Percentiles rank a stretch among this genome's conserved stretches.
Evolutionary conservation across 108 stramenopile genomes (phyloP).

Genomic region (Schizochytrium sp.): DNA sequence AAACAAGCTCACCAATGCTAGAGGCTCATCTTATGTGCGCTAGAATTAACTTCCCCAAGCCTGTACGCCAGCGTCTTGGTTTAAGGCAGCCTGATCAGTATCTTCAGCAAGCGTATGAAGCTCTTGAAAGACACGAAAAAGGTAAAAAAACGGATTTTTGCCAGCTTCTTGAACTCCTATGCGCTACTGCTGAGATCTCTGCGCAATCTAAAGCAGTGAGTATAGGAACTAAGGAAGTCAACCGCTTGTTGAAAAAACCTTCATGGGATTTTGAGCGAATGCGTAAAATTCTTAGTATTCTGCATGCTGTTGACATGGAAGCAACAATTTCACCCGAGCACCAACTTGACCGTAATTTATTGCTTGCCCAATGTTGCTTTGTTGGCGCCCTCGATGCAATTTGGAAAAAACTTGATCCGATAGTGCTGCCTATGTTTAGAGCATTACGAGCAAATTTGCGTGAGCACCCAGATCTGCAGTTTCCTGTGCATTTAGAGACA

Average conservation of each 20-base stretch:
- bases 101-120: conserved; percentile 22
- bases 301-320: conserved; percentile 17
- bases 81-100: conserved; percentile 42
- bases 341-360: background rate
- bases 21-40: background rate
- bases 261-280: conserved; percentile 25
- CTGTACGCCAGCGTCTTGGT: background rate
- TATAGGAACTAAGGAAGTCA: background rate
- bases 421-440: background rate
- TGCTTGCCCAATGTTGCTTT: background rate
- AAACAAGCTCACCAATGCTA: background rate
- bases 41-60: conserved; percentile 26
- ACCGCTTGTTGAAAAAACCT: background rate
- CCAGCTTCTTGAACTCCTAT: background rate
- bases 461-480: conserved; percentile 2
- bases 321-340: background rate
- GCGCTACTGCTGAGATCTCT: background rate
- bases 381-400: conserved; percentile 1
- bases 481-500: background rate
- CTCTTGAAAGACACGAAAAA: background rate
- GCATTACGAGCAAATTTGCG: background rate
- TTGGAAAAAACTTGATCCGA: background rate
- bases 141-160: background rate
- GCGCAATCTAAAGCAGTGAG: background rate
- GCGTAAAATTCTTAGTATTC: background rate